These are phyloP conservation scores for Cutaneotrichosporon dermatis DNA, from an alignment of 1,284 basidiomycete genomes.

Conservation along the genomic window DNA sequence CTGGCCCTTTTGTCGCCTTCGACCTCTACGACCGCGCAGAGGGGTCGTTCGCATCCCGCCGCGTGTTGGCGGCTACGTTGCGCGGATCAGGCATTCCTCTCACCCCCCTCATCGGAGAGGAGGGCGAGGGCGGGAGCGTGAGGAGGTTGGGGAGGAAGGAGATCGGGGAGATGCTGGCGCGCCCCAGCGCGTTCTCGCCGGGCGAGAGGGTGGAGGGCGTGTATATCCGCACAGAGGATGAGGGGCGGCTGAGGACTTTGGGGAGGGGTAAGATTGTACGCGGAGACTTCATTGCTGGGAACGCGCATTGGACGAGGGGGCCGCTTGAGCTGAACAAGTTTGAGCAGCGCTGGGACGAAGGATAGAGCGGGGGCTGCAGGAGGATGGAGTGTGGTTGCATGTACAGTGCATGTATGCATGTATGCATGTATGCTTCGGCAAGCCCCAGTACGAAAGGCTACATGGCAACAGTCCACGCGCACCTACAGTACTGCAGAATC, in stretches of 20 bases:
- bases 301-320: conserved; percentile 60
- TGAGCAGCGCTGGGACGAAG: too few species aligned
- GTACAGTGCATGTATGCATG: too few species aligned
- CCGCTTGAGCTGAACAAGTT: conserved; percentile 49
- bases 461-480: too few species aligned
- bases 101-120: conserved; percentile 50
- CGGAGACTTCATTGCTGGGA: conserved; percentile 60
- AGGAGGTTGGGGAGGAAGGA: conserved; percentile 48
- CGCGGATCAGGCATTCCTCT: conserved; percentile 49
- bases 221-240: conserved; percentile 57
- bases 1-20: conserved; percentile 54
- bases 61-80: conserved; percentile 32
- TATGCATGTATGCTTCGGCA: too few species aligned
- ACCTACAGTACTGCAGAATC: too few species aligned
- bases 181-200: conserved; percentile 53
- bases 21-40: conserved; percentile 59
- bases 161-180: conserved; percentile 53
- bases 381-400: too few species aligned
- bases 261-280: conserved; percentile 59
- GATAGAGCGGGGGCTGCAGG: too few species aligned
- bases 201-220: conserved; percentile 56
- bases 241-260: conserved; percentile 45
- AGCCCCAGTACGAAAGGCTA: too few species aligned
- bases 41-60: conserved; percentile 51
- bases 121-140: conserved; percentile 38